A percentile compares a stretch with the other conserved stretches of the same genome.
Evolutionary conservation across 75 land plant genomes (phyloP).

Genomic region (Sequoia sempervirens): DNA sequence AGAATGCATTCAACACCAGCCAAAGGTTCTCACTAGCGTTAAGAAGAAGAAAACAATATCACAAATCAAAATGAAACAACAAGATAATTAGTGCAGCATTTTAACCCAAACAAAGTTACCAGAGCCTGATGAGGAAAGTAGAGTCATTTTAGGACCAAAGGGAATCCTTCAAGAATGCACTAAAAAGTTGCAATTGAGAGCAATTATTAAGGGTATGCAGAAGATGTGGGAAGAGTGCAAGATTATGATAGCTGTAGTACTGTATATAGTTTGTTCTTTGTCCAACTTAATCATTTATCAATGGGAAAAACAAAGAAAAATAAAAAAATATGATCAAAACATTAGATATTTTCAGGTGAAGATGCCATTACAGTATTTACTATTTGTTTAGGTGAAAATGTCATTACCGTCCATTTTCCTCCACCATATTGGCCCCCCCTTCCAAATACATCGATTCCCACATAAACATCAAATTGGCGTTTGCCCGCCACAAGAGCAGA

Average conservation of each 20-base stretch:
- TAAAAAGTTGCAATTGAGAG: too few species aligned
- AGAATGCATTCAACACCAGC: too few species aligned
- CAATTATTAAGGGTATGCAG: not conserved
- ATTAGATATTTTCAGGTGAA: too few species aligned
- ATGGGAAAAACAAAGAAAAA: not conserved
- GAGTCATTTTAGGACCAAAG: too few species aligned
- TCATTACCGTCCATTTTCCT: slow-evolving; percentile 64
- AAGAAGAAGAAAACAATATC: too few species aligned
- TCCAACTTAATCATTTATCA: not conserved
- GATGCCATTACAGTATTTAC: not conserved
- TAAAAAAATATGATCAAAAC: not conserved
- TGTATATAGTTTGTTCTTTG: not conserved
- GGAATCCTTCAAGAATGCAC: too few species aligned
- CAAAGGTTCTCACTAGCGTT: too few species aligned
- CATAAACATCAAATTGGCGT: slow-evolving; percentile 72
- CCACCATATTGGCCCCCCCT: slow-evolving; percentile 74
- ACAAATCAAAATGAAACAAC: too few species aligned
- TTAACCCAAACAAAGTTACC: too few species aligned
- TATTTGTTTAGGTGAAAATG: slow-evolving; percentile 1
- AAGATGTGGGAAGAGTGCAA: not conserved
- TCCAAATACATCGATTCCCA: slow-evolving; percentile 94
- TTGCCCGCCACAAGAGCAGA: slow-evolving; percentile 62
- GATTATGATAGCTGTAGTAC: not conserved
- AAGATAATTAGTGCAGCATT: too few species aligned
- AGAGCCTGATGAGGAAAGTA: too few species aligned